Base-by-base conservation (phyloP, 257 asterid species). In the Nicotiana knightiana region DNA sequence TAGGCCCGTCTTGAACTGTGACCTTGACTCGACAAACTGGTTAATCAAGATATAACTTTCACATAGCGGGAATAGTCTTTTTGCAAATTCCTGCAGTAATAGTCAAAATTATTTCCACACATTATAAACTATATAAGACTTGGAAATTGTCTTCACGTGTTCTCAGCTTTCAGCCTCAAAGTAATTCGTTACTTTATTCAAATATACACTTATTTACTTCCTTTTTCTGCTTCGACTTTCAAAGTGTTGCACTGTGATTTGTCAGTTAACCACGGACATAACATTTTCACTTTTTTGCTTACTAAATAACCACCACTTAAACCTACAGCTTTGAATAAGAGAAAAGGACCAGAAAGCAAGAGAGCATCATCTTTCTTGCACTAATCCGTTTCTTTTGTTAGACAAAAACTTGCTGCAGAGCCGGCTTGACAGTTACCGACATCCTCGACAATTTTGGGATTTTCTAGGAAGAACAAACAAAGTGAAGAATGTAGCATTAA, bases 11-110 rank as follows among this genome's bases (percentile, higher is more conserved):
- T 93, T 93, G 95, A 92, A 93, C 85, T 91, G 97, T 77, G 99
- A 94, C 88, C 97, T 89, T 80, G 93, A 87, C 89, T 96, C 99
- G 68, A 94, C 98, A 89, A 94, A 96, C 85, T 94, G 97, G 83
- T 87, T 89, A 64, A 94, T 87, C 64, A 88, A 81, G 78, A 96
- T 73, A 88, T 90, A 96, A 89, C 96, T 93, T 92, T 93, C 94
- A 15, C 99, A 94, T 71, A 96, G 77, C 65, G 97, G 97, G 87
- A 96, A 94, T 33, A 94, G 85, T 82, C 97, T 89, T 84, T 94
- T 94, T 6, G 97, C 93, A 76, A 93, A 93, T 87, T 96, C 99
- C 99, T 96, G 91, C 90, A 90, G 85, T 81, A 48, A 73, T 73
- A 71, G 59, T 51, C 24, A 21, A 26, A 61, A 73, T 26, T 73